Percentiles rank a stretch among this genome's conserved stretches.
Conservation (phyloP, 352 stramenopile genomes). For the Peronospora farinosa region DNA sequence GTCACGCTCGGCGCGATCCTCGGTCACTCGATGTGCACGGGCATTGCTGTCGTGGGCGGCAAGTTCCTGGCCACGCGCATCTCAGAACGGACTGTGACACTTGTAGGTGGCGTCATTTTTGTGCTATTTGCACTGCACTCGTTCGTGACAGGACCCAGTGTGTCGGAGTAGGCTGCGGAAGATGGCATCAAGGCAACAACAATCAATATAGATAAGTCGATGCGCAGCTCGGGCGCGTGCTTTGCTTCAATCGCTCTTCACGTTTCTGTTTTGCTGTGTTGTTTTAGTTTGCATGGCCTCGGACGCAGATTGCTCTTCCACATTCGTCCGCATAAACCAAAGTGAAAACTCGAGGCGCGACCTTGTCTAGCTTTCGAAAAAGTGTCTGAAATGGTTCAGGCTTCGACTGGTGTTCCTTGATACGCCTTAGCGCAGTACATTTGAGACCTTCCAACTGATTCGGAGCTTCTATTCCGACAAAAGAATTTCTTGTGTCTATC, state of each 20-base stretch:
- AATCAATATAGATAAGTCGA: slow-evolving; percentile 28
- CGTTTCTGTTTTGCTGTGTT: slow-evolving; percentile 3
- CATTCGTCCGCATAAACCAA: slow-evolving; percentile 28
- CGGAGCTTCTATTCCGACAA: too few relatives aligned
- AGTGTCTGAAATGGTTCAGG: neutral
- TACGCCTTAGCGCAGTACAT: slow-evolving; percentile 4
- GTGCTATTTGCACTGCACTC: slow-evolving; percentile 95
- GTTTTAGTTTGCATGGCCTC: slow-evolving; percentile 12
- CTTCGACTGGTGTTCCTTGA: neutral
- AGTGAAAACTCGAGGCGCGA: slow-evolving; percentile 36
- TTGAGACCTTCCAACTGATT: too few relatives aligned
- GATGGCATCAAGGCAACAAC: slow-evolving; percentile 3
- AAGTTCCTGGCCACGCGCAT: slow-evolving; percentile 97
- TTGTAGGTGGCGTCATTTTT: slow-evolving; percentile 95
- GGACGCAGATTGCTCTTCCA: slow-evolving; percentile 18
- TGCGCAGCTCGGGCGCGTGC: slow-evolving; percentile 7
- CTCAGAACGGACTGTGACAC: slow-evolving; percentile 94
- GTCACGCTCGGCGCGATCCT: slow-evolving; percentile 95
- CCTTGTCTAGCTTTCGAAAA: slow-evolving; percentile 5
- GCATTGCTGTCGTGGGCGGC: slow-evolving; percentile 94
- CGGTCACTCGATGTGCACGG: slow-evolving; percentile 97
- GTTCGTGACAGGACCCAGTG: slow-evolving; percentile 82
- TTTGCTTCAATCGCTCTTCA: slow-evolving; percentile 19
- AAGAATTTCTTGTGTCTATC: too few relatives aligned
- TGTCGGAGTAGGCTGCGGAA: slow-evolving; percentile 21